Base-by-base conservation (phyloP, 164 flowering plant species). In the Stephania japonica region DNA sequence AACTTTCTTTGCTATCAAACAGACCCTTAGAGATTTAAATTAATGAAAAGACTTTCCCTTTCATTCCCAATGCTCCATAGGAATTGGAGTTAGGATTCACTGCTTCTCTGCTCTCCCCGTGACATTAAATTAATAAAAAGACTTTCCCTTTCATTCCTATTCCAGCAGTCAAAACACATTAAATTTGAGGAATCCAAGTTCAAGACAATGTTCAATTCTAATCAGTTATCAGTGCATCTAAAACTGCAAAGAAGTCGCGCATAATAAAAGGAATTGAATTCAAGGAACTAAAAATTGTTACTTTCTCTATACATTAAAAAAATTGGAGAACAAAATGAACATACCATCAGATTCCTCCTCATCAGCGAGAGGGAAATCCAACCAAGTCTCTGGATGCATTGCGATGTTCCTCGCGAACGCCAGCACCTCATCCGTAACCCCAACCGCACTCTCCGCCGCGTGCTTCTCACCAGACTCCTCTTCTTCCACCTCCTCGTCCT, bases 361-460 rank as follows among this genome's bases (percentile, higher is more conserved):
- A n/a, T 90, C 92, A 2, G 82, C 86, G n/a, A 91, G 74, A 16
- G 99, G 98, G 76, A 91, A 95, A 84, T 95, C 98, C 82, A 95
- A 75, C 99, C 99, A 95, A 6, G 99, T 95, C 81, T 95, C 99
- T 0, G 99, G 98, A 81, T 93, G 98, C 92, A 87, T 89, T 16
- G 93, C 84, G 1, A 93, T 95, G 63, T 95, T 91, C 81, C 80
- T 82, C 0, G 97, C 99, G 73, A 95, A 95, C 4, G 92, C 78
- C 85, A 95, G 75, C 18, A 86, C 94, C 87, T 93, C 98, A 26
- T 93, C 93, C 1, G 93, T 91, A 59, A 93, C 76, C 64, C 97
- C 98, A 59, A 85, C 82, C 13, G 89, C 90, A 12, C 62, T 79
- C 3, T 79, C 81, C 24, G 68, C n/a, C 42, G 68, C 67, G 69